Evolutionary conservation across 169 alveolate genomes (phyloP), one percentile per base, ranked within the genome.

Genomic region (Sarcocystis neurona): DNA sequence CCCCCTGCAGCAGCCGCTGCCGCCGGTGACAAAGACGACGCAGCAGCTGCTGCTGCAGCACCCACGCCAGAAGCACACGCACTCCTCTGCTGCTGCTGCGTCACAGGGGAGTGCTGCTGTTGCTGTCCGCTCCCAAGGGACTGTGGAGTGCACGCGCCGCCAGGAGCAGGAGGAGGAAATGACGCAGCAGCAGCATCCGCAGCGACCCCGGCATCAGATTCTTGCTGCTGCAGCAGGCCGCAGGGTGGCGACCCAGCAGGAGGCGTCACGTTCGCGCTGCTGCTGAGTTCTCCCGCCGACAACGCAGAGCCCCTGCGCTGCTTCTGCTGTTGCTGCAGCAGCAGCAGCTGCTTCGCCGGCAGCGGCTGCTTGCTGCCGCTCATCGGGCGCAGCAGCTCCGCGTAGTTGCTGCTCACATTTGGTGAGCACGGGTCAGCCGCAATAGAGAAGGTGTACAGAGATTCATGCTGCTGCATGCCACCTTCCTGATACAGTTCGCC

Each of bases 201-300:
- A 8, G 87, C 87, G 12, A 74, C 72, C 5, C 56, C 87, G 63
- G 30, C 63, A 18, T 50, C 75, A 32, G 75, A 47, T 5, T 74
- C 87, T 27, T 44, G 27, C 87, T 50, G 48, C 0, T 70, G 75
- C 53, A 50, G 87, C 0, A 53, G 41, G 44, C 75, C 87, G 53
- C 56, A 50, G 87, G 48, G 87, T 74, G 32, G 87, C 75, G 47
- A 32, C 23, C 58, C 82, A 41, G 82, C 82, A 74, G 82, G 58
- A 39, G 82, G 58, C 82, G 44, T 32, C 82, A 72, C 58, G 50
- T n/a, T n/a, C n/a, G n/a, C n/a, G n/a, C n/a, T n/a, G n/a, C n/a
- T n/a, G n/a, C n/a, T n/a, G n/a, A n/a, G n/a, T n/a, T n/a, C n/a
- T n/a, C n/a, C n/a, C n/a, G n/a, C n/a, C n/a, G n/a, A n/a, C 30